Evolutionary conservation across 495 filamentous ascomycete genomes (phyloP), one percentile per base, ranked within the genome.

Genomic region (Darksidea phi): DNA sequence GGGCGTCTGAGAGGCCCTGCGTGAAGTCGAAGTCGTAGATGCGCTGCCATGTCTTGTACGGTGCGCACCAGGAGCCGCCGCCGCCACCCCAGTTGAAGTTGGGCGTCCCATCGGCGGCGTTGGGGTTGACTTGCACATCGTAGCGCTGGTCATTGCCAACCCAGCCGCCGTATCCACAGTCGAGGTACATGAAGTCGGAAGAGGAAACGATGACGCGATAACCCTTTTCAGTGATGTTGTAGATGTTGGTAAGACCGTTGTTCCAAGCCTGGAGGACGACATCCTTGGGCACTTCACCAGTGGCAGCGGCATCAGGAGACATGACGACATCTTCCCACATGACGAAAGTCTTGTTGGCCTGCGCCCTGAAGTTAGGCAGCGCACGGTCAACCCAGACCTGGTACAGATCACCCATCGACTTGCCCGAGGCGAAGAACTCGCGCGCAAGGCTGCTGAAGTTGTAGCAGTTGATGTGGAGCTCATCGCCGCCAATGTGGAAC

Each of bases 11-110:
- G 20, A 84, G 76, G 58, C 78, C 78, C 20, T 64, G 53, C 12
- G 79, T 79, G 68, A 84, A 84, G 57, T 84, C 81, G 68, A 77
- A 84, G 72, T 81, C 78, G 72, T 84, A 84, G 71, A 84, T 82
- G 17, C 81, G 79, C 63, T 84, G 81, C 81, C 81, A 84, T 62
- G 79, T 80, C 67, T 84, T 84, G 73, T 84, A 84, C 0, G 81
- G 81, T 0, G 75, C 79, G 63, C 81, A 84, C 81, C 81, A 84
- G 57, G 74, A 78, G n/a, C 80, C 81, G 18, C 81, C 81, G 54
- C 66, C 67, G 59, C 77, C 81, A 38, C 72, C 74, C 59, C 76
- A 84, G 74, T 84, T 84, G 74, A 82, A 81, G 67, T 71, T 82
- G 2, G 76, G 72, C 38, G 66, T 59, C 2, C 69, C 67, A 58